Evolutionary conservation across 257 asterid species (phyloP), one percentile per base, ranked within the genome.

Genomic region (Solanum acaule): DNA sequence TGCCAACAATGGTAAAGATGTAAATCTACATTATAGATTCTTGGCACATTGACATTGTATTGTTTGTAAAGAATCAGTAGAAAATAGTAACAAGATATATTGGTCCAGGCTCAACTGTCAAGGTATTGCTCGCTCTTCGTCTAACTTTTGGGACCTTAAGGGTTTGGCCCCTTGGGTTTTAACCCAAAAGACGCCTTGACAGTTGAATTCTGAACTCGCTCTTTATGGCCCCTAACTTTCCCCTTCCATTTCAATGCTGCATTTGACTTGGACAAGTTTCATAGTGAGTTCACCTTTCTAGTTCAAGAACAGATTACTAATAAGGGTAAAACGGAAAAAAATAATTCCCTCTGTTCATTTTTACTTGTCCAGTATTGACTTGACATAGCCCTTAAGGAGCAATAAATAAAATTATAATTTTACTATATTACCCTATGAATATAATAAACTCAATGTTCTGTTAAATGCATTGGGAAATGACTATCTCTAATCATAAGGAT

Each of bases 1-100:
- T 96, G 97, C 82, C 83, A 89, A 49, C 31, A 73, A 38, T 27
- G 71, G 90, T 88, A 84, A 88, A 89, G 86, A 89, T 15, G 71
- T 15, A 71, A 34, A 84, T 40, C 46, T 75, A 73, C 38, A 84
- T 79, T 79, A 1, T 42, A 38, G 14, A 76, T 46, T 77, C 52
- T 86, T 81, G 38, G 22, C 29, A 33, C 25, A 33, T 52, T 81
- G 68, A 52, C 6, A 46, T 40, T 56, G 61, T 25, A 20, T 12
- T 82, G 27, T 42, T 46, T 78, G 20, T 71, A 1, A 29, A 9
- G 2, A 46, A 81, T 5, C 40, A 81, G 27, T 46, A 81, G 42
- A 10, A 79, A 42, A 13, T 25, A 8, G 85, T 42, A 78, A 78
- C 63, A 81, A 16, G 3, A 79, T 44, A 27, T 44, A 44, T 13